Base-by-base conservation (phyloP, 2,329 filamentous ascomycete species). In the Fonsecaea nubica region DNA sequence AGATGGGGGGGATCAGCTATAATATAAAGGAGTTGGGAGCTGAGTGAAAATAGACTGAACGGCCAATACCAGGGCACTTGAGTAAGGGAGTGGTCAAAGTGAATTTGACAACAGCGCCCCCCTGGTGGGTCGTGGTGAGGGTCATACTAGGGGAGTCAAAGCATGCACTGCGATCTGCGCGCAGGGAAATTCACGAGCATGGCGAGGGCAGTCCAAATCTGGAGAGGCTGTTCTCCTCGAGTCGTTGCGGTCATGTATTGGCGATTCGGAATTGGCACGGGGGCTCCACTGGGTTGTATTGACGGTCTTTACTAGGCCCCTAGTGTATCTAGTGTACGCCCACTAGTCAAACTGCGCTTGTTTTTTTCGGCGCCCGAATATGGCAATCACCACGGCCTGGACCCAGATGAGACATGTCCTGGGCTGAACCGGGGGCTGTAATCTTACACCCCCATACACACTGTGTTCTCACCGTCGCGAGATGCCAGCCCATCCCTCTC, bases 161-260 rank as follows among this genome's bases (percentile, higher is more conserved):
- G 65, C 62, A 67, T 71, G 70, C 68, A 67, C 12, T 66, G 60
- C 70, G 71, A 73, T 73, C 69, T 71, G 67, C 65, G 64, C 66
- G 69, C 60, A 62, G 67, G 70, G 70, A 70, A 72, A 72, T 71
- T 71, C 65, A 66, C 69, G 62, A 63, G 63, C 62, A 72, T 70
- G 69, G 71, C 67, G 48, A 67, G 59, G 32, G 48, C 45, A 59
- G 57, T 63, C 67, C 67, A 67, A 71, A 72, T 67, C 65, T 70
- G 68, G 70, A 72, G 67, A 71, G 70, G 69, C 70, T 69, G 63
- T 66, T 69, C 62, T 65, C 33, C 56, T 67, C 54, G 65, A 67
- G 50, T 62, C 32, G 50, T 67, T 64, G 68, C 62, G 65, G 69
- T 69, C 71, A 71, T 62, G 62, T 57, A 68, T 53, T 63, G 52